Conservation (phyloP, 225 moss, liverwort and hornwort genomes). For the Pseudoscleropodium purum region DNA sequence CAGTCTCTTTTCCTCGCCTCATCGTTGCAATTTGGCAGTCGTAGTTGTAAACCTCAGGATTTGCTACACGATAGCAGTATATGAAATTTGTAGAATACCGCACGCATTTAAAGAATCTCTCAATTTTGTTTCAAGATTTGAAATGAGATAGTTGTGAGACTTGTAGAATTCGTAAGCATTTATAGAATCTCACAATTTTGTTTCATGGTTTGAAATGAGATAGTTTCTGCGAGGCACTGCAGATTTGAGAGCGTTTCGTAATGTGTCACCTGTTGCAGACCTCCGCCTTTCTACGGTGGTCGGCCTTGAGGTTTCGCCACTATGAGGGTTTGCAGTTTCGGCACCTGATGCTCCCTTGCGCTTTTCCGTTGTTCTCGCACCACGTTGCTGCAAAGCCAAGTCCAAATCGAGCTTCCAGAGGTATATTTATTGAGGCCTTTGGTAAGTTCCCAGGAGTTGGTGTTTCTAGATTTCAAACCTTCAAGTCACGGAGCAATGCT, state of each 20-base stretch:
- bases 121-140: not conserved
- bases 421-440: not conserved
- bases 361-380: not conserved
- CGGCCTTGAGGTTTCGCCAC: constrained; percentile 19
- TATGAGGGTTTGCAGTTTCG: constrained; percentile 16
- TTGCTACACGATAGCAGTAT: too few relatives aligned
- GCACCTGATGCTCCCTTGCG: not conserved
- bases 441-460: not conserved
- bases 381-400: not conserved
- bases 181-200: not conserved
- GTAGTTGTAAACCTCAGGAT: not conserved
- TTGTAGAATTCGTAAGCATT: not conserved
- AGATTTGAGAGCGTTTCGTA: not conserved
- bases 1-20: not conserved
- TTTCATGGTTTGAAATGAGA: not conserved
- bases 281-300: constrained; percentile 28
- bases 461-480: not conserved
- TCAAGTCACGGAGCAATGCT: not conserved
- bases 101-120: not conserved
- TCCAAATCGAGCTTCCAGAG: not conserved
- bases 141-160: not conserved
- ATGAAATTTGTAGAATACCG: not conserved
- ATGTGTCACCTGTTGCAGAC: constrained; percentile 33
- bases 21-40: not conserved
- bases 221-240: not conserved